A percentile compares a stretch with the other conserved stretches of the same genome.
Conservation (phyloP, 306 rosid species). For the Mucuna pruriens region DNA sequence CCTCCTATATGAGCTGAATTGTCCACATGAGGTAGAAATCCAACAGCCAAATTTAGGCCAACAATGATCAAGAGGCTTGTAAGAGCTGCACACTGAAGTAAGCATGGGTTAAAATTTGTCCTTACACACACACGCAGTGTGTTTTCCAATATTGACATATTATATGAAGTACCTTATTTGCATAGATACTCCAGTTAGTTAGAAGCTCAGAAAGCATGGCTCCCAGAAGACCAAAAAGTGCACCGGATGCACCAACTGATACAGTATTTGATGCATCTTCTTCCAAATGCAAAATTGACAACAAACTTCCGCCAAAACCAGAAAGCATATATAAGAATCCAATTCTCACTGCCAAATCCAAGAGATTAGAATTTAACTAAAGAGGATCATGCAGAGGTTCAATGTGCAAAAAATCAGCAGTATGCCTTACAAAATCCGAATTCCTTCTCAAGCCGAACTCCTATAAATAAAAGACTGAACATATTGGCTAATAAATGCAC, state of each 20-base stretch:
- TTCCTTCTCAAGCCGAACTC: conserved; percentile 85
- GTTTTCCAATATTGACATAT: background rate
- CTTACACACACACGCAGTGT: background rate
- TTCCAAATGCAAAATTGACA: conserved; percentile 51
- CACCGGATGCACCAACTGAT: conserved; percentile 95
- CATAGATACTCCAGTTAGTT: conserved; percentile 85
- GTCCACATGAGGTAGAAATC: conserved; percentile 85
- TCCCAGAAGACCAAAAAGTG: conserved; percentile 90
- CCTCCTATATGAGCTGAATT: conserved; percentile 96
- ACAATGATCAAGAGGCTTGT: conserved; percentile 58
- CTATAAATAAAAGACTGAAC: conserved; percentile 80
- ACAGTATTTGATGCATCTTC: conserved; percentile 18
- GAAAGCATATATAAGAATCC: conserved; percentile 67
- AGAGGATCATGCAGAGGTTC: background rate
- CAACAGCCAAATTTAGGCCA: conserved; percentile 74
- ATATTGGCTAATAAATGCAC: conserved; percentile 77
- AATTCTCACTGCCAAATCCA: conserved; percentile 72
- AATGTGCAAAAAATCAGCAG: background rate
- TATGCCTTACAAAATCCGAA: conserved; percentile 76
- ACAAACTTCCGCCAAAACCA: conserved; percentile 85
- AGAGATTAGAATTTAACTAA: background rate
- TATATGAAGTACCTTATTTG: conserved; percentile 60
- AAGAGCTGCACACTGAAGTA: conserved; percentile 72
- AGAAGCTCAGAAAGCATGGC: conserved; percentile 97
- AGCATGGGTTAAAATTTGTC: conserved; percentile 16